Evolutionary conservation across 345 rosid genomes (phyloP), one percentile per base, ranked within the genome.

Genomic region (Erodium maritimum): DNA sequence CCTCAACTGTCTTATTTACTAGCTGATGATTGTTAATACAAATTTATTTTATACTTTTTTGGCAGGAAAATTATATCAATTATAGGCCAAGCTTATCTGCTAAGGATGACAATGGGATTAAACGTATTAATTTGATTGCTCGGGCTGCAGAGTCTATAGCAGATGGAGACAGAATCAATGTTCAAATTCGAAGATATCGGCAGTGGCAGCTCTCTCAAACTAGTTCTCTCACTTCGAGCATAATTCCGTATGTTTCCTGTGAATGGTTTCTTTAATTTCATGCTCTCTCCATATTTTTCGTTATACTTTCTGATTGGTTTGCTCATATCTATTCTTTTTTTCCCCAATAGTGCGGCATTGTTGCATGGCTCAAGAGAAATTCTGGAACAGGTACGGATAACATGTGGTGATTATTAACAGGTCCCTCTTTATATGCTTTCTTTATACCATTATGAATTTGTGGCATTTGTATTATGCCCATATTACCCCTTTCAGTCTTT

Each of bases 151-250:
- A 93, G 54, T 89, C 97, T 66, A 89, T 93, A 51, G 81, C 84
- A 0, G 82, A 89, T 71, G 97, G 95, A 55, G 99, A 93, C 77
- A 83, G 87, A 68, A 69, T 85, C 70, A 93, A 87, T 69, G 96
- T 89, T 59, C 97, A 89, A 74, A 87, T 93, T 70, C 83, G 99
- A 61, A 87, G 95, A 85, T 72, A 89, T 76, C 79, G 85, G 52
- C 99, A 83, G 65, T 93, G 99, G 99, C 95, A 93, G 67, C 97
- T 89, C 53, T 87, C 91, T 62, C 95, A 79, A 61, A 60, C 91
- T 59, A 59, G 83, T 75, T 82, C 80, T 55, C 81, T 93, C 53
- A 73, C 97, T 17, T 89, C 99, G 52, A 80, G 79, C 68, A 85
- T 93, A 63, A 75, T 85, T 66, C 99, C 97, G 99, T 93, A 85